Conservation (phyloP, 257 asterid species). For the Jacaranda mimosifolia region DNA sequence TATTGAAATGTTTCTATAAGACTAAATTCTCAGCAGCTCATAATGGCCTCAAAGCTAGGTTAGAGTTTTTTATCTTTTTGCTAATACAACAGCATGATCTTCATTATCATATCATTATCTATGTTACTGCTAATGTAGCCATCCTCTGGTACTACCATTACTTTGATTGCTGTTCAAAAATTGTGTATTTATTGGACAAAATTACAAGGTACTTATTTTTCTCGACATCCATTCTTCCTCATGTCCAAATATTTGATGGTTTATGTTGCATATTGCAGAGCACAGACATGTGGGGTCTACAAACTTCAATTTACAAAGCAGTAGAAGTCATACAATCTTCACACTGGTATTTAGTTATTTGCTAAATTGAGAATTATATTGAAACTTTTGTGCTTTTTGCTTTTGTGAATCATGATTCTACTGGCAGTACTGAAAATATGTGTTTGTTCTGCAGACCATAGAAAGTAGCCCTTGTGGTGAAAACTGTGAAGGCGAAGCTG, state of each 20-base stretch:
- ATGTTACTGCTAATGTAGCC: conserved; percentile 23
- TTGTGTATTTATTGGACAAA: conserved; percentile 2
- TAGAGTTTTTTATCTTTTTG: no score
- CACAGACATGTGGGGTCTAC: conserved; percentile 99
- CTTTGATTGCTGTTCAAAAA: conserved; percentile 20
- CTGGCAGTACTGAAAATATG: conserved; percentile 34
- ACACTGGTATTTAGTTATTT: conserved; percentile 72
- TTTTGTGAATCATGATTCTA: conserved; percentile 26
- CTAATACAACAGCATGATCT: conserved; percentile 1
- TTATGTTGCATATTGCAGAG: conserved; percentile 65
- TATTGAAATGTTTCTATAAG: conserved; percentile 25
- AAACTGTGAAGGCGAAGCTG: conserved; percentile 88
- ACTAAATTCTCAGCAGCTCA: conserved; percentile 21
- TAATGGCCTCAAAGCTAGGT: no score
- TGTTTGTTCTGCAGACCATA: conserved; percentile 73
- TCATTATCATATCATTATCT: conserved; percentile 9
- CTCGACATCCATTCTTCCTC: conserved; percentile 1
- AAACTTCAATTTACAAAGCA: conserved; percentile 95
- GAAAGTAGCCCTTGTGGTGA: conserved; percentile 99
- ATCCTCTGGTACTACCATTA: conserved; percentile 14
- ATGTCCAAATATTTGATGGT: conserved; percentile 36
- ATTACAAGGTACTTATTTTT: conserved; percentile 2
- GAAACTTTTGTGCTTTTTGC: conserved; percentile 20
- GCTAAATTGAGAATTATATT: conserved; percentile 21
- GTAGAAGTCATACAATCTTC: conserved; percentile 99